Conservation (phyloP, 441 rosid species). For the Geranium incanum region DNA sequence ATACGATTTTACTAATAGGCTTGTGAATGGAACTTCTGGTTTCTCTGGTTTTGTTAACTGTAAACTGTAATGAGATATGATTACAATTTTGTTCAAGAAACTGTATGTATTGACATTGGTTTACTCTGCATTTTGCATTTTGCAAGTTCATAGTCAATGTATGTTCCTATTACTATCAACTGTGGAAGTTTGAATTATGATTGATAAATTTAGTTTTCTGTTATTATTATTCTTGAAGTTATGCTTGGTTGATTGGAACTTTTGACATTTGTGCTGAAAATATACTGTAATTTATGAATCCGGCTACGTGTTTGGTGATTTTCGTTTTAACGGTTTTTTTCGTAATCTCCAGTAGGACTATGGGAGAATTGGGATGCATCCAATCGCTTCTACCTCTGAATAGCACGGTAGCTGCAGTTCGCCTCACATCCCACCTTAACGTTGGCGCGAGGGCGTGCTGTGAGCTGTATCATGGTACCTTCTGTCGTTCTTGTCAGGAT, state of each 20-base stretch:
- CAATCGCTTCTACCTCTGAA: constrained; percentile 66
- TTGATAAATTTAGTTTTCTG: background rate
- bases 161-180: too few species aligned
- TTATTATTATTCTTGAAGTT: background rate
- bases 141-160: too few species aligned
- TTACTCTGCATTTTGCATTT: too few species aligned
- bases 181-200: background rate
- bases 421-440: constrained; percentile 59
- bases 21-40: background rate
- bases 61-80: background rate
- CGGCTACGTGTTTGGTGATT: background rate
- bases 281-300: background rate
- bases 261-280: background rate
- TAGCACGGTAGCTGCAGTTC: constrained; percentile 33
- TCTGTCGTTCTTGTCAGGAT: constrained; percentile 85
- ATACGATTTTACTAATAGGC: background rate
- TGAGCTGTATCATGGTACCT: constrained; percentile 96
- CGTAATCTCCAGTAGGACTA: constrained; percentile 33
- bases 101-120: background rate
- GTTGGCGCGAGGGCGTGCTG: constrained; percentile 68
- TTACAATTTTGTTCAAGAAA: too few species aligned
- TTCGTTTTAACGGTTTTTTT: background rate
- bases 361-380: constrained; percentile 66
- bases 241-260: background rate
- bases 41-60: background rate